Base-by-base conservation (phyloP, 768 basidiomycete genomes). In the Daedaleopsis sinensis region DNA sequence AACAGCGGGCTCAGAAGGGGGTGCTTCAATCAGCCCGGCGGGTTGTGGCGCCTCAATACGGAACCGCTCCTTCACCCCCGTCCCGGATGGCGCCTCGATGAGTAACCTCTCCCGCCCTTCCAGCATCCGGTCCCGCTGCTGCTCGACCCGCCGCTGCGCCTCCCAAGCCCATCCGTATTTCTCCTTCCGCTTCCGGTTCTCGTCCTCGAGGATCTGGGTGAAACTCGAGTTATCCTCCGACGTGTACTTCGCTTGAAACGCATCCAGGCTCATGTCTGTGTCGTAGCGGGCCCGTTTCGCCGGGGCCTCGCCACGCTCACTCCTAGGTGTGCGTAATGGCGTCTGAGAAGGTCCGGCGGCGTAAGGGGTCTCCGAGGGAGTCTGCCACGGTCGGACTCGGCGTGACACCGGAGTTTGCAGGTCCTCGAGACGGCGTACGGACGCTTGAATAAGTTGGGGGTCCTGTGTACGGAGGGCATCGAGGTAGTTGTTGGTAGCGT, bases 211-310 rank as follows among this genome's bases (percentile, higher is more conserved):
- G 61, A 98, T 96, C 64, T 93, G 82, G 10, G 94, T 93, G 72
- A 99, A 98, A 61, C 95, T 97, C 6, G 96, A 87, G 73, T 99
- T 99, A 75, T 99, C 97, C 71, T 98, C 95, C 0, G 95, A 97
- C 1, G 97, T 98, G 72, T 93, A 97, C 46, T 83, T 84, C 0
- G 93, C 85, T 72, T 98, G 97, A 73, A 98, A 99, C 16, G 78
- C 78, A 72, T 98, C 94, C 18, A 98, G 82, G 57, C 83, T 87
- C 70, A 94, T 76, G 61, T 79, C 72, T 3, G 78, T 77, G 66
- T 92, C 82, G 67, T 84, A 87, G 58, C 83, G 84, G 36, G 80
- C 69, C 58, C 86, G 81, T 76, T 93, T 88, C 63, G 72, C 63
- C 2, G 80, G 72, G 24, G 82, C 78, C 65, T 83, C 82, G 8